These are phyloP conservation scores for Kuraishia ogatae DNA, from an alignment of 805 yeast genomes.

Conservation along the genomic window DNA sequence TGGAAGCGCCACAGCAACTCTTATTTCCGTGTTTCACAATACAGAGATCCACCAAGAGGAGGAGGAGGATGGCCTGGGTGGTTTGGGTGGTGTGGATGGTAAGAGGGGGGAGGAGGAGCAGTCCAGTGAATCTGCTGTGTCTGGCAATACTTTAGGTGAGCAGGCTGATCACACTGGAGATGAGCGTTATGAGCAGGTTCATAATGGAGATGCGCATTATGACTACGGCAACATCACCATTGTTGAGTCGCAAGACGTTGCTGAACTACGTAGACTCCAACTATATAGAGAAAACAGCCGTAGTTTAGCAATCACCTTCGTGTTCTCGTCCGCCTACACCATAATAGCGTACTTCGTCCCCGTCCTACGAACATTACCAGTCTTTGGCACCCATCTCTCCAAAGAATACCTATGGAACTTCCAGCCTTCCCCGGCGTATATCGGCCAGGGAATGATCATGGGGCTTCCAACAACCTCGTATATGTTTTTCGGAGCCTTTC, in stretches of 20 bases:
- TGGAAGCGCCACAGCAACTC: constrained; percentile 92
- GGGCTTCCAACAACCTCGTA: constrained; percentile 86
- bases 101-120: constrained; percentile 3
- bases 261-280: constrained; percentile 16
- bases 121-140: no score
- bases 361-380: constrained; percentile 53
- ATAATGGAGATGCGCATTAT: not conserved
- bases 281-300: constrained; percentile 48
- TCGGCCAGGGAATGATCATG: constrained; percentile 98
- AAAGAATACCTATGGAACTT: constrained; percentile 69
- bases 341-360: constrained; percentile 68
- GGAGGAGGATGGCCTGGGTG: constrained; percentile 1
- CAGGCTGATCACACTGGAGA: no score
- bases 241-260: constrained; percentile 24
- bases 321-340: constrained; percentile 66
- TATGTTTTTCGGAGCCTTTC: constrained; percentile 81
- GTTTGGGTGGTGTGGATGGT: not conserved
- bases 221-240: constrained; percentile 14
- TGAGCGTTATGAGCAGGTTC: no score
- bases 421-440: constrained; percentile 94
- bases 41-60: constrained; percentile 39
- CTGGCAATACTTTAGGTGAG: no score
- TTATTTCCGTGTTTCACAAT: constrained; percentile 80
- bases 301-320: constrained; percentile 54
- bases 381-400: constrained; percentile 65